Evolutionary conservation across 2,329 filamentous ascomycete species (phyloP), one percentile per base, ranked within the genome.

Genomic region (Tolypocladium album): DNA sequence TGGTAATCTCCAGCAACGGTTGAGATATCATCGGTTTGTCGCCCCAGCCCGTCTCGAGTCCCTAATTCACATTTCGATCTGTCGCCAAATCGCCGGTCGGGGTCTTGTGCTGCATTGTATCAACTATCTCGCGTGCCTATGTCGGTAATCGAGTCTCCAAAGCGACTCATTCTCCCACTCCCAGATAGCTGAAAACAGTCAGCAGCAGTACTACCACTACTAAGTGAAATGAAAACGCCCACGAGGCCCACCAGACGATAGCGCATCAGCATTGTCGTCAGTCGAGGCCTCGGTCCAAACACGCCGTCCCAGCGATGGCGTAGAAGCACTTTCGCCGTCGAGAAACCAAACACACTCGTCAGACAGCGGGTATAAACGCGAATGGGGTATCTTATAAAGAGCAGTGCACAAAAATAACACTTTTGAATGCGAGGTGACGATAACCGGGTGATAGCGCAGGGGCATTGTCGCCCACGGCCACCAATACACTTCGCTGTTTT

Each of bases 281-380:
- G 67, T 62, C 64, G 67, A 66, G 68, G 70, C 66, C 76, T 77
- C 78, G 75, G 77, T 78, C 72, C 71, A 75, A 75, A 79, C 74
- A 76, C 78, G 73, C 78, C 78, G 77, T 80, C 78, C 76, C 77
- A 77, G 77, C 77, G 74, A 81, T 81, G 78, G 79, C 79, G 78
- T 79, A 80, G 70, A 63, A 78, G 78, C 78, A 80, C 78, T 81
- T 70, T 81, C 77, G 76, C 78, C 75, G 78, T 78, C 78, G 78
- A 81, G 75, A 68, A 65, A 61, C 60, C 50, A 62, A 65, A 66
- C 31, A 53, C 47, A 68, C 74, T 76, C 75, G 75, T 72, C 68
- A 68, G 74, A 77, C 73, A 72, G 72, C 74, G 74, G 69, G 73
- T 74, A 69, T 71, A 75, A 76, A 77, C 74, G 72, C 73, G 67